Evolutionary conservation across 2,329 filamentous ascomycete species (phyloP).

Genomic region (Immersiporthe knoxdaviesiana): DNA sequence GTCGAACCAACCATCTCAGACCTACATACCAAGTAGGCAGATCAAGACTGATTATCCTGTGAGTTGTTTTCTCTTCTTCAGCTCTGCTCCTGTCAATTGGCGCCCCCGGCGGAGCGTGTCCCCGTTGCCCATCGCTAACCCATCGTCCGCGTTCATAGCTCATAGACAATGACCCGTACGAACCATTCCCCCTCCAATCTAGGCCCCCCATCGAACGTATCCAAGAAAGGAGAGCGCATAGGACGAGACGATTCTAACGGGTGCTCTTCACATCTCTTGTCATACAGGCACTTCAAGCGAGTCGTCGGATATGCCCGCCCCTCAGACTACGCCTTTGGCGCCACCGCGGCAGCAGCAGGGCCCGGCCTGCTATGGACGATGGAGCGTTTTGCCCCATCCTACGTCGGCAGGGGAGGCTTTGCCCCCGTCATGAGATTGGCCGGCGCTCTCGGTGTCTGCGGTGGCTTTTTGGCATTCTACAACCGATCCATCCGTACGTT

Average conservation of each 20-base stretch:
- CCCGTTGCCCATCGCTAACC: constrained; percentile 17
- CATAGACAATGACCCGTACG: constrained; percentile 98
- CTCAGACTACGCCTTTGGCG: constrained; percentile 78
- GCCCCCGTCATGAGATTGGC: constrained; percentile 80
- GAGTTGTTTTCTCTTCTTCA: constrained; percentile 43
- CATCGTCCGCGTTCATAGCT: constrained; percentile 62
- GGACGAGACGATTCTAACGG: constrained; percentile 38
- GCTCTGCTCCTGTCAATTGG: constrained; percentile 30
- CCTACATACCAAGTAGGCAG: constrained; percentile 75
- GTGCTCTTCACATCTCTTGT: background rate
- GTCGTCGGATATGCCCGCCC: constrained; percentile 85
- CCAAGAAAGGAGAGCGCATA: background rate
- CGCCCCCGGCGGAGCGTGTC: constrained; percentile 20
- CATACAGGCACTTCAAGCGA: constrained; percentile 84
- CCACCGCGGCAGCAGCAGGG: constrained; percentile 68
- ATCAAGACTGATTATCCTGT: constrained; percentile 86
- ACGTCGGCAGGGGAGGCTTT: constrained; percentile 82
- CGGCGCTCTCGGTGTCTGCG: constrained; percentile 71
- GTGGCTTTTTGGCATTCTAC: constrained; percentile 85
- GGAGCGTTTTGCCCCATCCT: constrained; percentile 84
- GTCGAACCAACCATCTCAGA: constrained; percentile 44
- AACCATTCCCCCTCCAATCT: constrained; percentile 31
- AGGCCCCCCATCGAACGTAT: constrained; percentile 7
- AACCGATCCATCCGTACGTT: constrained; percentile 81
- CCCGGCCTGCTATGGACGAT: constrained; percentile 76